A percentile compares a stretch with the other conserved stretches of the same genome.
Evolutionary conservation across 306 rosid genomes (phyloP).

Genomic region (Rubus idaeus): DNA sequence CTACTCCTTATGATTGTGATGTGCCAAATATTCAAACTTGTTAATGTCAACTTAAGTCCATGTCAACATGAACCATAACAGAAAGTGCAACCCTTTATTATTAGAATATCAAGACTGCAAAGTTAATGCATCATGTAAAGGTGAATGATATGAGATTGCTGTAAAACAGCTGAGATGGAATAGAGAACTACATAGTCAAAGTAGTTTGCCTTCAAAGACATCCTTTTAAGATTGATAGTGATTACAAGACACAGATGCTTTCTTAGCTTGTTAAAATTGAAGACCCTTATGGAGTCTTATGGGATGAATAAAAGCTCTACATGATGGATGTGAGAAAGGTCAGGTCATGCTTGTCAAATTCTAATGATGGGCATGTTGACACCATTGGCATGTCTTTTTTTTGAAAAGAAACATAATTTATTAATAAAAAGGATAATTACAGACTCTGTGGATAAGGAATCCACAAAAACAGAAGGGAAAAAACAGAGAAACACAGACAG

Average conservation of each 20-base stretch:
- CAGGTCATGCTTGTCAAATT: not conserved
- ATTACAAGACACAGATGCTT: not conserved
- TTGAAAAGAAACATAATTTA: too few relatives aligned
- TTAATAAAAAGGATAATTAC: too few relatives aligned
- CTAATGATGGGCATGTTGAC: not conserved
- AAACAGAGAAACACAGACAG: too few relatives aligned
- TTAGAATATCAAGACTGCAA: not conserved
- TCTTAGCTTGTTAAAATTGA: not conserved
- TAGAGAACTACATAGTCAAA: not conserved
- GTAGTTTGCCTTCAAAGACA: not conserved
- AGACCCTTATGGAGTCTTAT: not conserved
- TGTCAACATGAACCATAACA: not conserved
- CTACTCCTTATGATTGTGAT: not conserved
- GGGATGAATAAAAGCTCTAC: not conserved
- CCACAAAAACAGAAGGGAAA: too few relatives aligned
- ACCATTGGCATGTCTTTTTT: constrained; percentile 2
- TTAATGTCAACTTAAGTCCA: not conserved
- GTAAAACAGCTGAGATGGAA: not conserved
- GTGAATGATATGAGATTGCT: not conserved
- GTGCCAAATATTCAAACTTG: not conserved
- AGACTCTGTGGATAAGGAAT: too few relatives aligned
- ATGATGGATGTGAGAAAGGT: not conserved
- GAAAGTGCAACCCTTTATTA: not conserved
- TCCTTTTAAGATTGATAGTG: not conserved
- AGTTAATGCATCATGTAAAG: not conserved